Percentiles rank a stretch among this genome's conserved stretches.
These are phyloP conservation scores for Mucor velutinosus DNA, from an alignment of 371 early-diverging fungal genomes.

Conservation along the genomic window DNA sequence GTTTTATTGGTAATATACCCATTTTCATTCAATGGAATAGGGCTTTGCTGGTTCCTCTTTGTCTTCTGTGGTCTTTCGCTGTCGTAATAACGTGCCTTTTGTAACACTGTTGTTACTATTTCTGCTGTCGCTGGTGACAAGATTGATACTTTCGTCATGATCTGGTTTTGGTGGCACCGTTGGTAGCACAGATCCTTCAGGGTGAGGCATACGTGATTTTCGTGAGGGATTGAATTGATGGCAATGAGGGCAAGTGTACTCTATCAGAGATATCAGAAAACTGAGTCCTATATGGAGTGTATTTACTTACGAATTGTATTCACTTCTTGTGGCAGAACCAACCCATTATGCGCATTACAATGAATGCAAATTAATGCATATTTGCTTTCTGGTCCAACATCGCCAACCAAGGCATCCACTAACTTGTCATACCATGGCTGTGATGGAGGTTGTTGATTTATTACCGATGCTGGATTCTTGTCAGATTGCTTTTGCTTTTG, in stretches of 20 bases:
- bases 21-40: not conserved
- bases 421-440: slow-evolving; percentile 77
- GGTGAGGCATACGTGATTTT: slow-evolving; percentile 6
- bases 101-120: not conserved
- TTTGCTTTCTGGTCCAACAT: slow-evolving; percentile 74
- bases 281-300: not conserved
- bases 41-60: not conserved
- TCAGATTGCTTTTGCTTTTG: not conserved
- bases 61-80: not conserved
- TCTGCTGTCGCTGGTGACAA: not conserved
- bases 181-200: slow-evolving; percentile 5
- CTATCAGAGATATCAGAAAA: not conserved
- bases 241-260: slow-evolving; percentile 19
- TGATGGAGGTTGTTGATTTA: not conserved
- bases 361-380: slow-evolving; percentile 89
- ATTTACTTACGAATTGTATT: slow-evolving; percentile 60
- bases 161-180: slow-evolving; percentile 1
- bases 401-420: slow-evolving; percentile 85
- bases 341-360: slow-evolving; percentile 90
- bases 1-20: not conserved
- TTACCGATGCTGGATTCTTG: not conserved
- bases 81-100: not conserved
- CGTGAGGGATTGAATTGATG: slow-evolving; percentile 20
- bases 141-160: not conserved
- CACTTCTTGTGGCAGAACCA: slow-evolving; percentile 80